Evolutionary conservation across 75 land plant genomes (phyloP), one percentile per base, ranked within the genome.

Genomic region (Larix kaempferi): DNA sequence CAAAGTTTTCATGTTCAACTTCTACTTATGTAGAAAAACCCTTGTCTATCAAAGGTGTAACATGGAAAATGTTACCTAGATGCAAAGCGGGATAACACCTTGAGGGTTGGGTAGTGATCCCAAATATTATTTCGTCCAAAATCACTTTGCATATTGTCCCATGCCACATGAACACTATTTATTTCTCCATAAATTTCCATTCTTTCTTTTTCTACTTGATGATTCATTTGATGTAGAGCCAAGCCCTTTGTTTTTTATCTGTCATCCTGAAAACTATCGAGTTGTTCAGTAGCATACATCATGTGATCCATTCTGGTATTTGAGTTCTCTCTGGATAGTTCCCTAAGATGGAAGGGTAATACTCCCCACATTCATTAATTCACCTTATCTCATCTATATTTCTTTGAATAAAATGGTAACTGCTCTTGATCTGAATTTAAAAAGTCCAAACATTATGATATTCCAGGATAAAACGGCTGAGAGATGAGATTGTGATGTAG

Each of bases 1-100:
- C 80, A 21, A 75, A 6, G 69, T 82, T 90, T 21, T 80, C 87
- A 79, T 85, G 80, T 5, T 79, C 67, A 26, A 82, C 71, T 35
- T 59, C 79, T 61, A 60, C 19, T 11, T 86, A 87, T 63, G 85
- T 89, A 69, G 69, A 33, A 10, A 57, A 10, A 63, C 78, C 78
- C 54, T 65, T 23, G n/a, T 71, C 76, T 2, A 84, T 54, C 19
- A 71, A 81, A 25, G 78, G 41, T 69, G 59, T 67, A 5, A 66
- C 27, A 29, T 35, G 39, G 71, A 33, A 66, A 37, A 19, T 41
- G 35, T 66, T 41, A 35, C 35, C 71, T 37, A 41, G 44, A 66
- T 66, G 21, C n/a, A 37, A 13, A 6, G n/a, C 44, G 3, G 33
- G 12, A 63, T 63, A 63, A 29, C 33, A 15, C 27, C 37, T n/a